Percentiles rank a stretch among this genome's conserved stretches.
phyloP scores from a whole-genome alignment of 495 filamentous ascomycete genomes.

The Aspergillus saccharolyticus region DNA sequence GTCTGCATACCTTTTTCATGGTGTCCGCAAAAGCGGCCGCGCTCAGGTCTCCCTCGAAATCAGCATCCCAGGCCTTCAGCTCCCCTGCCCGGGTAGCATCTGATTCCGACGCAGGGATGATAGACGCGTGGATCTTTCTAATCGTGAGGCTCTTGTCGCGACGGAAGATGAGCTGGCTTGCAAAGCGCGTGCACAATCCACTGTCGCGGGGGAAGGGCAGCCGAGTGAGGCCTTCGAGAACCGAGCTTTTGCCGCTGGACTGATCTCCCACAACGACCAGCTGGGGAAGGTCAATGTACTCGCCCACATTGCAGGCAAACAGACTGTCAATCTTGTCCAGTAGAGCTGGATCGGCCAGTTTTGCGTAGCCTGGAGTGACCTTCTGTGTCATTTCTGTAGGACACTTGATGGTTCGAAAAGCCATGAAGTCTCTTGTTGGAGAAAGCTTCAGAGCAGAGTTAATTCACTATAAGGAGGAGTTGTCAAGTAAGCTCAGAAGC shows the following conservation, averaged over 20 bases:
- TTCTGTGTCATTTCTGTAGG: slow-evolving; percentile 4
- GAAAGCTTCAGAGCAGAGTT: too few relatives aligned
- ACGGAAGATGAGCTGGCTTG: slow-evolving; percentile 48
- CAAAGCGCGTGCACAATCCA: slow-evolving; percentile 42
- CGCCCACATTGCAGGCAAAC: slow-evolving; percentile 32
- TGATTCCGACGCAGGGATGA: slow-evolving; percentile 9
- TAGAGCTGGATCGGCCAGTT: slow-evolving; percentile 23
- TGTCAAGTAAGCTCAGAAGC: too few relatives aligned
- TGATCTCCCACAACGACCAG: slow-evolving; percentile 44
- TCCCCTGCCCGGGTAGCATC: slow-evolving; percentile 9
- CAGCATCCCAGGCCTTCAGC: slow-evolving; percentile 22
- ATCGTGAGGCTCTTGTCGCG: slow-evolving; percentile 9
- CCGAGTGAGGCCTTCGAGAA: slow-evolving; percentile 41
- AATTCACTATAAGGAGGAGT: too few relatives aligned
- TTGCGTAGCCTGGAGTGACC: background rate
- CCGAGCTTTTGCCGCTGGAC: slow-evolving; percentile 41
- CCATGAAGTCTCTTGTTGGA: too few relatives aligned
- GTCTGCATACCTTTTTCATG: slow-evolving; percentile 27
- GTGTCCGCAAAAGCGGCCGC: slow-evolving; percentile 12
- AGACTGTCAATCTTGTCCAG: slow-evolving; percentile 40
- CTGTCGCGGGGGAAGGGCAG: slow-evolving; percentile 40
- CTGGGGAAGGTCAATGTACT: slow-evolving; percentile 32
- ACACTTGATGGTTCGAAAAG: too few relatives aligned
- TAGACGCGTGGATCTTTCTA: background rate
- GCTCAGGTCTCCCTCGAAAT: slow-evolving; percentile 6